phyloP scores from a whole-genome alignment of 768 basidiomycete genomes.

The Lactarius tabidus region DNA sequence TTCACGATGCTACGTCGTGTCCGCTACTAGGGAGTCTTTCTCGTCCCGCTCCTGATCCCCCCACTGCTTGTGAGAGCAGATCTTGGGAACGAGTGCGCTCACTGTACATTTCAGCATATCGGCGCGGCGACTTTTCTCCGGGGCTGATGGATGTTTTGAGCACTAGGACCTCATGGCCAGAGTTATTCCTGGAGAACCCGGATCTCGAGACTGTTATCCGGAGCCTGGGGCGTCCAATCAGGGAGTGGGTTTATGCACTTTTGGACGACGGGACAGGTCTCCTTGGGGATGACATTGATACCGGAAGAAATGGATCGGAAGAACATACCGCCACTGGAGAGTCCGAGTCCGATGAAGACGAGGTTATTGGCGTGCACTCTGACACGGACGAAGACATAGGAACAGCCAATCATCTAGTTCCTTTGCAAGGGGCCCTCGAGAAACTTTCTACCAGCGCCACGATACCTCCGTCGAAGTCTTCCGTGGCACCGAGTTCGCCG shows the following conservation, averaged over 20 bases:
- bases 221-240: constrained; percentile 59
- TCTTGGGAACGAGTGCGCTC: constrained; percentile 36
- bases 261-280: constrained; percentile 66
- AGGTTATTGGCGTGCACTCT: constrained; percentile 63
- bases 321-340: constrained; percentile 36
- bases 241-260: constrained; percentile 63
- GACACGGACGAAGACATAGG: constrained; percentile 45
- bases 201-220: constrained; percentile 64
- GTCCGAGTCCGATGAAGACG: constrained; percentile 50
- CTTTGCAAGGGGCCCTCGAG: constrained; percentile 62
- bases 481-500: constrained; percentile 31
- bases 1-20: constrained; percentile 58
- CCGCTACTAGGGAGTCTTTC: constrained; percentile 52
- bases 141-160: constrained; percentile 55
- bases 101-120: constrained; percentile 60
- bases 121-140: constrained; percentile 53
- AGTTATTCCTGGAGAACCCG: constrained; percentile 73
- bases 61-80: constrained; percentile 11
- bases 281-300: constrained; percentile 32
- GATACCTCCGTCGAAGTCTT: constrained; percentile 34
- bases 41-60: constrained; percentile 31
- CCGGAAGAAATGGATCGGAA: constrained; percentile 28
- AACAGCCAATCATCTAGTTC: constrained; percentile 56
- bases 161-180: constrained; percentile 66
- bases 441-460: constrained; percentile 43